These are phyloP conservation scores for Lizonia empirigonia DNA, from an alignment of 2,329 filamentous ascomycete genomes.

Conservation along the genomic window DNA sequence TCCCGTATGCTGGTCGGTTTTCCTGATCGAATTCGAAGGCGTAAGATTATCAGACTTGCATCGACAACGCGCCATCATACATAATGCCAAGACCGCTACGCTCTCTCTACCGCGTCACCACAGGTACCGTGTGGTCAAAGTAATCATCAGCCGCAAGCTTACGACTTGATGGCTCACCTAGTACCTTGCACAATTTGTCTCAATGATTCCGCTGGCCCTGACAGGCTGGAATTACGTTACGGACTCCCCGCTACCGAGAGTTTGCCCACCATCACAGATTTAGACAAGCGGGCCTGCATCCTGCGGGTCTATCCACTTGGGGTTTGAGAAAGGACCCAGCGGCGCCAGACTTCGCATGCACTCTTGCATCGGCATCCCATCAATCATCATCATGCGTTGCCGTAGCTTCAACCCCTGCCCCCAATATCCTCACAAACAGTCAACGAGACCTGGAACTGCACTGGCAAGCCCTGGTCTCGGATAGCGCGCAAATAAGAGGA, in stretches of 20 bases:
- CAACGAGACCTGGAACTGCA: constrained; percentile 7
- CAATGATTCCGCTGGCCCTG: constrained; percentile 30
- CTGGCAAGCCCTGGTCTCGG: constrained; percentile 19
- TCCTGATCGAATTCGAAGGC: constrained; percentile 21
- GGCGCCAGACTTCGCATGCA: constrained; percentile 34
- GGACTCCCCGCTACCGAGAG: constrained; percentile 5
- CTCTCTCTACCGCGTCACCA: constrained; percentile 18
- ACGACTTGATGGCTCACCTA: constrained; percentile 1
- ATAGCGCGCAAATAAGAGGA: constrained; percentile 27
- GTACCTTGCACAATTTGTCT: constrained; percentile 8
- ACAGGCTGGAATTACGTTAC: constrained; percentile 23
- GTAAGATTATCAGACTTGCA: constrained; percentile 25
- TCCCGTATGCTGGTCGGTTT: too few species aligned
- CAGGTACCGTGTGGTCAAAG: not conserved
- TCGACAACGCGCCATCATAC: constrained; percentile 9
- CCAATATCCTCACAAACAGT: constrained; percentile 10
- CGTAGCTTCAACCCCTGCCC: constrained; percentile 14
- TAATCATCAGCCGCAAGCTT: not conserved
- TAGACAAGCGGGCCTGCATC: constrained; percentile 37
- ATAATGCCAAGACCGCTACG: constrained; percentile 17
- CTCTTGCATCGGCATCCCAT: constrained; percentile 28
- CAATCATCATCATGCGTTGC: constrained; percentile 32
- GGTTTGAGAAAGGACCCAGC: constrained; percentile 27
- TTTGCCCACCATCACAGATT: constrained; percentile 20
- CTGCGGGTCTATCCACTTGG: constrained; percentile 32